These are phyloP conservation scores for Nyctanthes arbortristis DNA, from an alignment of 257 asterid species.

Conservation along the genomic window DNA sequence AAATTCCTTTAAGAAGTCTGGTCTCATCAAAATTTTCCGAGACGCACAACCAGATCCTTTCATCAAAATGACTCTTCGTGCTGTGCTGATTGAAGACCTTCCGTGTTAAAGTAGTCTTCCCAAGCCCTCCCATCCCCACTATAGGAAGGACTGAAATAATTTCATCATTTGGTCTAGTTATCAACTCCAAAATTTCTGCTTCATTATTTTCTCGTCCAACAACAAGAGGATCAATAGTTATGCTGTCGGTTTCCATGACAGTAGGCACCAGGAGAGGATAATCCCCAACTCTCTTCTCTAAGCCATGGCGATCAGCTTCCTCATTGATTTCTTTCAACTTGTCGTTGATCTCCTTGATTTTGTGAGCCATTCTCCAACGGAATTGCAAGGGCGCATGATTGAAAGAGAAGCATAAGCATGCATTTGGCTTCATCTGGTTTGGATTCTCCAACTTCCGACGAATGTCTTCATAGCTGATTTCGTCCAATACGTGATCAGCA, in stretches of 20 bases:
- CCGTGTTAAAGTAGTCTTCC: slow-evolving; percentile 28
- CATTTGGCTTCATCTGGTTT: too few relatives aligned
- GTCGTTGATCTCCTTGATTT: slow-evolving; percentile 14
- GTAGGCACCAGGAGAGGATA: neutral
- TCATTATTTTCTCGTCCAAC: slow-evolving; percentile 13
- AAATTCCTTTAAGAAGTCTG: slow-evolving; percentile 17
- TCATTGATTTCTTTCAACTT: slow-evolving; percentile 2
- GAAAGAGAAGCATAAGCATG: neutral
- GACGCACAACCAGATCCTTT: slow-evolving; percentile 25
- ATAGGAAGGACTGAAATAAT: slow-evolving; percentile 12
- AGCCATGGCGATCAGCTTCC: neutral
- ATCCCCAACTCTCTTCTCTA: neutral
- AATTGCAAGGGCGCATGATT: neutral
- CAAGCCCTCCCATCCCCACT: slow-evolving; percentile 20
- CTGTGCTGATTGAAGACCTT: slow-evolving; percentile 7
- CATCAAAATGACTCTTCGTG: neutral
- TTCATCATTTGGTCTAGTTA: neutral
- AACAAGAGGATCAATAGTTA: neutral
- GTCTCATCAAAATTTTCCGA: slow-evolving; percentile 18
- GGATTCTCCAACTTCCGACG: neutral
- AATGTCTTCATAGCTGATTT: slow-evolving; percentile 19
- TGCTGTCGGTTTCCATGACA: neutral
- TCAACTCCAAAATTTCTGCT: neutral
- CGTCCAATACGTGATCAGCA: slow-evolving; percentile 20
- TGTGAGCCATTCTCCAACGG: slow-evolving; percentile 11